Evolutionary conservation across 2,329 filamentous ascomycete genomes (phyloP), one percentile per base, ranked within the genome.

Genomic region (Colletotrichum sp.): DNA sequence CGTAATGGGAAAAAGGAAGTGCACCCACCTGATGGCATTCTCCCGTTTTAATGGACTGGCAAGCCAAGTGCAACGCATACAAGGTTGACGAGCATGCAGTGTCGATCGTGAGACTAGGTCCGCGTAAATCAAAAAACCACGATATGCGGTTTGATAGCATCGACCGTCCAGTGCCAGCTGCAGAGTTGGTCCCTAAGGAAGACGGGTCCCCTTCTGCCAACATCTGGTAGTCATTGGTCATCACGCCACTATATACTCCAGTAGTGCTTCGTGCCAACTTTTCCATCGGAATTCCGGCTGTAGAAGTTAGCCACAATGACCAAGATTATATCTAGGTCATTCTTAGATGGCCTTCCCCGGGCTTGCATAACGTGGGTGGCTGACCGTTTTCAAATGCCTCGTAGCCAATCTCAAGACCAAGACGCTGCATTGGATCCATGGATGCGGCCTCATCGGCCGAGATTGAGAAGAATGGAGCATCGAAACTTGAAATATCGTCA

Each of bases 11-110:
- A 48, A 48, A 16, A n/a, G n/a, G 10, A 6, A 48, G 7, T 48
- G 43, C n/a, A 21, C 80, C 74, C 78, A 78, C 76, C 75, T 77
- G 72, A 13, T 79, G 68, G 16, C 79, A 81, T 14, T 85, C 84
- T 4, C 83, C 81, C 18, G 75, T 76, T 16, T 78, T 77, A 2
- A 86, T 64, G 18, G 78, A 78, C 71, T 83, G 79, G 32, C 80
- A 81, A 2, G 82, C 84, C 24, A 78, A 77, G 71, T 86, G 81
- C 8, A 86, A 36, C 4, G 82, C 83, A 13, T 81, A 78, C 57
- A 86, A 18, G 4, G 79, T 78, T 10, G 81, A 82, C 3, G 83
- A 84, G 68, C 84, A 86, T 4, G 83, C 84, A 3, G 84, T 85
- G 70, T 85, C 80, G 6, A 85, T 78, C 4, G 82, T 80, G 48